Evolutionary conservation across 1,284 basidiomycete genomes (phyloP), one percentile per base, ranked within the genome.

Genomic region (Sanghuangporus sanghuang): DNA sequence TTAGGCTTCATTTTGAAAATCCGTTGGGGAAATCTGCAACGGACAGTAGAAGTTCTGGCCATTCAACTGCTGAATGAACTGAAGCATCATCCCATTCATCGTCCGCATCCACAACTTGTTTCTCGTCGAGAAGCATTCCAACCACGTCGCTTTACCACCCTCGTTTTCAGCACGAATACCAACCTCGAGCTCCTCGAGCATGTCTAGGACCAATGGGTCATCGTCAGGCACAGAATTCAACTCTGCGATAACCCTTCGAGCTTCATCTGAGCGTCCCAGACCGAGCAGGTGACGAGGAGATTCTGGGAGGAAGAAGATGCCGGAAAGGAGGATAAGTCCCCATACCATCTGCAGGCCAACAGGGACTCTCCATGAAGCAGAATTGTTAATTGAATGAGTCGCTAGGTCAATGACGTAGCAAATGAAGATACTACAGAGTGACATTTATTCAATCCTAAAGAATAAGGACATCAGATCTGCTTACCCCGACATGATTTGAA

Each of bases 61-160:
- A 66, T 89, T 90, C 38, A 93, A 75, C 68, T 93, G 90, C 69
- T 92, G 90, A 59, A 92, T 85, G 70, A 92, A 90, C 71, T 91
- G 89, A 42, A 93, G 74, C 86, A 92, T 89, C 85, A 91, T 91
- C 36, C 87, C 86, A 66, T 90, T 92, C 36, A 79, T 72, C 16
- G 87, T 91, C 55, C 89, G 80, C 72, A 85, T 87, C 84, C 87
- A 90, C 32, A 92, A 75, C 68, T 79, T 76, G 69, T 91, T 89
- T 50, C 85, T 75, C 4, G 79, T 79, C 0, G 85, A 87, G 79
- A 93, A 92, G 73, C 89, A 91, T 72, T 93, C 90, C 35, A 79
- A 39, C 90, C 90, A 93, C 0, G 85, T 88, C 9, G 87, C 89
- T 71, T 90, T 88, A 9, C 90, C 90, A 27, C 87, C 89, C 65